Evolutionary conservation across 2,329 filamentous ascomycete genomes (phyloP), one percentile per base, ranked within the genome.

Genomic region (Tolypocladium paradoxum): DNA sequence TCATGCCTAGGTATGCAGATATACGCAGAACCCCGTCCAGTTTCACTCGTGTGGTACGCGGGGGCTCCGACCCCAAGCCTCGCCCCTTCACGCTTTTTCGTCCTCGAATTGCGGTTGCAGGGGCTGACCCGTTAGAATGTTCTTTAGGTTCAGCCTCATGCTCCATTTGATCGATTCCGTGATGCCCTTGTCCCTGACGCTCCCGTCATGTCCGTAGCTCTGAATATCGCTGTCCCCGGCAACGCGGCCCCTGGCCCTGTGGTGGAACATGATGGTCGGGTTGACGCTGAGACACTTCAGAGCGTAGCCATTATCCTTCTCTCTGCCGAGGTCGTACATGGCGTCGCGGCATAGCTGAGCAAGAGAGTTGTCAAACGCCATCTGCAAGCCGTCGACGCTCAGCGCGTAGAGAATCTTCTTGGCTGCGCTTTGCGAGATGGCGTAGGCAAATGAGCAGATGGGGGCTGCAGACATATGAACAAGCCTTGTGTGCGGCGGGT

Each of bases 291-390:
- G 52, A 43, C 68, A 70, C 50, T 58, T 63, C 16, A 61, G 20
- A 2, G 27, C 49, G n/a, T 49, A 40, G 27, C 51, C 45, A 38
- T 46, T 49, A 7, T 53, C 53, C 22, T 20, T 51, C 7, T 24
- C 43, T n/a, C 37, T 45, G 45, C 59, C 61, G 54, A 64, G 56
- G 6, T 60, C 58, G 22, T 57, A 58, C 6, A 64, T 58, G 37
- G 70, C 70, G 31, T 72, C 70, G 55, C 75, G 77, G 62, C 75
- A 73, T 46, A 73, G 67, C 18, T 71, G 62, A 20, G 67, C 65
- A 48, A 78, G 57, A 55, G 72, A 68, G 38, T 74, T 64, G 56
- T 78, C 76, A 54, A 69, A 73, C 0, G 70, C 63, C 29, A 62
- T 61, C 22, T 65, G 68, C 51, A 75, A 57, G 14, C 66, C 65